Base-by-base conservation (phyloP, 169 alveolate genomes). In the Fabrea salina region DNA sequence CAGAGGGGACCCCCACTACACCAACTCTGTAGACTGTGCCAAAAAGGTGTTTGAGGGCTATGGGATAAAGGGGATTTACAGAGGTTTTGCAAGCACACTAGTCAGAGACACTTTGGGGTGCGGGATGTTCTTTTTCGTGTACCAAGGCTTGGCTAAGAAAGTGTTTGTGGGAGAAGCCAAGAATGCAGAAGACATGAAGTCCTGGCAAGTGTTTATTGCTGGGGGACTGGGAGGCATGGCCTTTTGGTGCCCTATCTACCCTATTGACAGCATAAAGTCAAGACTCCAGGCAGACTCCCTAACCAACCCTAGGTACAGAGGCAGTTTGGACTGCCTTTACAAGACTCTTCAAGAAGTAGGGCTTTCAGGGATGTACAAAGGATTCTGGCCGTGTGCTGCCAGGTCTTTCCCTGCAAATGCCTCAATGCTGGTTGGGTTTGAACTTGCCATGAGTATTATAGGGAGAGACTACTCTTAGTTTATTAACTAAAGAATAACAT, bases 331-430 rank as follows among this genome's bases (percentile, higher is more conserved):
- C 3, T 61, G 74, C 49, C 13, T 61, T 0, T 16, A n/a, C 7
- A 27, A 32, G n/a, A 61, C 74, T 32, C 16, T 61, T 16, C 16
- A 61, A 30, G 49, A 61, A 61, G 74, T 16, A 1, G 74, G 74
- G 30, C 32, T 22, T 16, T 0, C 41, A 16, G 27, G 27, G 44
- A 1, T 61, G 1, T 16, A 19, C 11, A 61, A 35, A 61, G 74
- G 74, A 2, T 61, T 16, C 1, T 2, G 11, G n/a, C 43, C 74
- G 1, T 22, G 51, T 1, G 11, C 39, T 7, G 5, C 39, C 1
- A 27, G 74, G 32, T 47, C 74, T 61, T 61, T 61, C 39, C 74
- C 74, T 33, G n/a, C 32, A 35, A 61, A 61, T 37, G 50, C 32
- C 11, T 47, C 51, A 7, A 16, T 32, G 8, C 7, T 61, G 27